phyloP scores from a whole-genome alignment of 768 basidiomycete genomes.

The Nidularia sp. region DNA sequence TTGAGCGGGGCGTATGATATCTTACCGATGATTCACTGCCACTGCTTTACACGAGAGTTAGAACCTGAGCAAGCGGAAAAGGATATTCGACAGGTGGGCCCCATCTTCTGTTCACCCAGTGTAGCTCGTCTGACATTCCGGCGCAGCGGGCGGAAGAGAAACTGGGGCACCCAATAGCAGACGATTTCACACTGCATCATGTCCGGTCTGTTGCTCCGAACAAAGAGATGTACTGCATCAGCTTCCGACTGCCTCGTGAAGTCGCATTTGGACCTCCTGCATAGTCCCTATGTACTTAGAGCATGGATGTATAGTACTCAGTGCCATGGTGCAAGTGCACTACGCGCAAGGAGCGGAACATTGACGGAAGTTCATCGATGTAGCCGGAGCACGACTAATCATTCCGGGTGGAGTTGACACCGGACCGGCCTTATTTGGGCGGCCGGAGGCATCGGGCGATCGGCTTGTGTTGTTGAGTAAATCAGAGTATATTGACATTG shows the following conservation, averaged over 20 bases:
- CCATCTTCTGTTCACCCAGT: slow-evolving; percentile 2
- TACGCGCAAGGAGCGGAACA: neutral
- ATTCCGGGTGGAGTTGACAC: too few relatives aligned
- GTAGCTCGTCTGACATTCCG: slow-evolving; percentile 10
- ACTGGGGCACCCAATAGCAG: slow-evolving; percentile 51
- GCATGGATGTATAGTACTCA: neutral
- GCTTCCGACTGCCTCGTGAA: slow-evolving; percentile 53
- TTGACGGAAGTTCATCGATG: neutral
- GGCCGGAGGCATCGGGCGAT: neutral
- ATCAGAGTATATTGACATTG: too few relatives aligned
- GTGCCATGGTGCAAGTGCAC: too few relatives aligned
- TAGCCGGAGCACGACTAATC: neutral
- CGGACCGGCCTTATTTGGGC: neutral
- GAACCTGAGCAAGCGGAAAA: slow-evolving; percentile 61
- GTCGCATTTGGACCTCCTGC: slow-evolving; percentile 24
- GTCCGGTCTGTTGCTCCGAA: slow-evolving; percentile 93
- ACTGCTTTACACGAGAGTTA: slow-evolving; percentile 91
- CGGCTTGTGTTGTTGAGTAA: too few relatives aligned
- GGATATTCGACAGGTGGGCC: slow-evolving; percentile 79
- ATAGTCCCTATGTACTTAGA: too few relatives aligned
- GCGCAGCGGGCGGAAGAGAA: slow-evolving; percentile 67
- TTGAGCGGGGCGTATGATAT: slow-evolving; percentile 44
- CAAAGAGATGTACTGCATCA: slow-evolving; percentile 98
- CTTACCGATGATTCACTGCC: slow-evolving; percentile 92
- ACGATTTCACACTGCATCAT: slow-evolving; percentile 55